Evolutionary conservation across 192 early-diverging fungal species (phyloP).

Genomic region (Obelidium mucronatum): DNA sequence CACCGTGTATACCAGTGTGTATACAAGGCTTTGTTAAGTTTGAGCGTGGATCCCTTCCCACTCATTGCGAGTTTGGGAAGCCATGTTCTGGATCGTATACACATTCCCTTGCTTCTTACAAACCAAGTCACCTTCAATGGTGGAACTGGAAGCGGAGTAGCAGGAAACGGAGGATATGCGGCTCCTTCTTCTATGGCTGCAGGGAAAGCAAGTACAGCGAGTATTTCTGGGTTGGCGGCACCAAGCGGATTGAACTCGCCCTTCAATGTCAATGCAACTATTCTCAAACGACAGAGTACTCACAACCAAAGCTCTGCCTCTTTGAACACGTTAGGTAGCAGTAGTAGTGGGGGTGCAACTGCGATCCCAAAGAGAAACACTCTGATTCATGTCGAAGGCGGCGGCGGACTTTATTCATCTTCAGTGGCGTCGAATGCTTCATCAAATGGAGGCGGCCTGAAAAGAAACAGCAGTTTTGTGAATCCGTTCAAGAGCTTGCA

Average conservation of each 20-base stretch:
- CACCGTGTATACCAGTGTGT: constrained; percentile 68
- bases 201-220: not conserved
- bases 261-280: no score
- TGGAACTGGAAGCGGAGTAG: no score
- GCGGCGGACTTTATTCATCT: not conserved
- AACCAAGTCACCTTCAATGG: not conserved
- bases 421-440: constrained; percentile 2
- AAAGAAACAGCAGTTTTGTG: constrained; percentile 41
- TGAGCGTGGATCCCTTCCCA: constrained; percentile 83
- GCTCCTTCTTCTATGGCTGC: not conserved
- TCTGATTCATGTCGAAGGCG: no score
- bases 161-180: not conserved
- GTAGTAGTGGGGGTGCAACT: no score
- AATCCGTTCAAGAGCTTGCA: constrained; percentile 36
- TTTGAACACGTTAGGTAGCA: no score
- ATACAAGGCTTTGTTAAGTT: constrained; percentile 83
- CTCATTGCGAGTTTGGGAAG: constrained; percentile 76
- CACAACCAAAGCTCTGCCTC: no score
- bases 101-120: not conserved
- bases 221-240: not conserved
- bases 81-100: constrained; percentile 71
- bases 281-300: not conserved
- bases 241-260: no score
- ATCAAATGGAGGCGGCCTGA: constrained; percentile 6
- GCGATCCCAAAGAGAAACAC: no score